Evolutionary conservation across 495 filamentous ascomycete species (phyloP), one percentile per base, ranked within the genome.

Genomic region (Aspergillus campestris): DNA sequence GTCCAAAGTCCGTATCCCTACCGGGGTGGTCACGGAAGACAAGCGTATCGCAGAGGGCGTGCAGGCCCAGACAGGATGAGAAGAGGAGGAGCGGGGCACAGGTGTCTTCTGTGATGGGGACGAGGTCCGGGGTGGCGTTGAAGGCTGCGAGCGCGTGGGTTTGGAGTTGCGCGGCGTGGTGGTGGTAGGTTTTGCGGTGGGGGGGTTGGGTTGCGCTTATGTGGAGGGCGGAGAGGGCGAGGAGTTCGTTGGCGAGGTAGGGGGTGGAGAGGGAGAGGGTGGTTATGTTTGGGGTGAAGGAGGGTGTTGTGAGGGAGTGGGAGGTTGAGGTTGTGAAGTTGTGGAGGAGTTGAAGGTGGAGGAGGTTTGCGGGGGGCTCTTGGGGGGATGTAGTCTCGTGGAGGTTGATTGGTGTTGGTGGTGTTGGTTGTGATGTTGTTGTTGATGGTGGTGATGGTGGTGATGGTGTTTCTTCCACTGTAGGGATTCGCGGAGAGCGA

Each of bases 81-180:
- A 78, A 81, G n/a, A 79, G 38, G 37, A 77, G 71, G 3, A 62
- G 42, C 0, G 70, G 58, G 6, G 72, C 48, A 35, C 72, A 69
- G n/a, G 59, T 71, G 3, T 68, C 56, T 1, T 51, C 45, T n/a
- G n/a, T n/a, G n/a, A n/a, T n/a, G 6, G 52, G 59, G 0, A 65
- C 30, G 1, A 60, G 48, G 8, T 38, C 40, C 3, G 44, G 39
- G 5, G 40, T 41, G 5, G 39, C 52, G 49, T 74, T 73, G 56
- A 74, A 74, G 6, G 69, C 57, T 0, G 57, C 50, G 5, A 78
- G 57, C 1, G 71, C 73, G 9, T 66, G 66, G 0, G 67, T 74
- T 35, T 76, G 73, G 2, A 78, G 61, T 29, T 70, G 61, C n/a
- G 71, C 64, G 7, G 74, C 70, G 7, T 68, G 57, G 34, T 66